Evolutionary conservation across 1,284 basidiomycete genomes (phyloP).

Genomic region (Ustilago cynodontis): DNA sequence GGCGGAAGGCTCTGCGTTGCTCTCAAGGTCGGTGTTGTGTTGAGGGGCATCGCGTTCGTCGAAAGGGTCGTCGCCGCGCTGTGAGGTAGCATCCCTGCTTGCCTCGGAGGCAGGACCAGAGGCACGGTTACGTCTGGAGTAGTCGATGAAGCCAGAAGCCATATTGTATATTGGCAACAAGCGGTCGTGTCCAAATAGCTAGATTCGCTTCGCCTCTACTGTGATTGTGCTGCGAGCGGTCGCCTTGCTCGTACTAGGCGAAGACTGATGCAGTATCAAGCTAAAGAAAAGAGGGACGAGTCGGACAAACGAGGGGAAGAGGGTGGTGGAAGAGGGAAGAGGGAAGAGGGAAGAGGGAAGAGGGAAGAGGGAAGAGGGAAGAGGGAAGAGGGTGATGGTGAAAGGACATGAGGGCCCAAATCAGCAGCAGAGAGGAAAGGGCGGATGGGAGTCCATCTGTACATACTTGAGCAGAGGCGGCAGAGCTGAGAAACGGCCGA

Average conservation of each 20-base stretch:
- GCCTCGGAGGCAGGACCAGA: constrained; percentile 33
- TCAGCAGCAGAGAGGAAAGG: not conserved
- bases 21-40: not conserved
- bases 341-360: not conserved
- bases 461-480: not conserved
- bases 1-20: constrained; percentile 3
- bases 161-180: constrained; percentile 11
- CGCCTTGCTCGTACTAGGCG: constrained; percentile 15
- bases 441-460: not conserved
- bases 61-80: constrained; percentile 21
- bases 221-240: not conserved
- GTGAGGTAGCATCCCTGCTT: constrained; percentile 20
- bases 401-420: not conserved
- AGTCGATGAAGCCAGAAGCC: constrained; percentile 53
- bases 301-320: not conserved
- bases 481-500: not conserved
- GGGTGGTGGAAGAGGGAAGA: not conserved
- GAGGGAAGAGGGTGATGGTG: too few relatives aligned
- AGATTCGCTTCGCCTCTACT: too few relatives aligned
- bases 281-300: not conserved
- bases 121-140: constrained; percentile 41
- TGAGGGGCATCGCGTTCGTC: constrained; percentile 1
- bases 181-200: not conserved
- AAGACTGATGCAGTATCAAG: too few relatives aligned
- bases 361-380: not conserved